These are phyloP conservation scores for Gomphus sp. DNA, from an alignment of 1,284 basidiomycete species.

Conservation along the genomic window DNA sequence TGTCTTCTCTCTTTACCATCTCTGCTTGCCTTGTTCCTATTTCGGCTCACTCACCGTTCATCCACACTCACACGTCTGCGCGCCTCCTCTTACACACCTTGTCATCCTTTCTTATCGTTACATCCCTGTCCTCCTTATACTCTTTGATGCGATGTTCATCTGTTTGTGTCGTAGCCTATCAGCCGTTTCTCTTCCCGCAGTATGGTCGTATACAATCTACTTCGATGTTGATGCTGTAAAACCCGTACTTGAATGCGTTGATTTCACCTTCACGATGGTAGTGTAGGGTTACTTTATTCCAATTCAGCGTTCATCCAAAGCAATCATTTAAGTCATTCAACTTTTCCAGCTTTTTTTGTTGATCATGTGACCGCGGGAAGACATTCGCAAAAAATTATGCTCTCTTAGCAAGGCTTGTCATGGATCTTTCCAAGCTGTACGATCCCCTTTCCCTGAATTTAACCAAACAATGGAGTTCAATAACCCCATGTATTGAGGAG, in stretches of 20 bases:
- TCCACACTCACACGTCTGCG: neutral
- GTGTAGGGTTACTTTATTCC: no score
- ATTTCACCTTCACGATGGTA: no score
- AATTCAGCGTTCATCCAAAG: no score
- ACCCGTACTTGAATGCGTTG: neutral
- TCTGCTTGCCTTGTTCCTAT: neutral
- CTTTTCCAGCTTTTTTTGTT: no score
- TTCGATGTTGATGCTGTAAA: conserved; percentile 3
- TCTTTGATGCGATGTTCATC: neutral
- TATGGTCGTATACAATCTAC: conserved; percentile 2
- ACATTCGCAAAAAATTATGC: neutral
- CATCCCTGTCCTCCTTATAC: neutral
- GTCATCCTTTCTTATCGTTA: neutral
- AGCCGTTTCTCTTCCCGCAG: conserved; percentile 1
- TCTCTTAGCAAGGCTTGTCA: neutral
- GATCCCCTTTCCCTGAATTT: conserved; percentile 47
- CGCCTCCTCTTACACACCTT: neutral
- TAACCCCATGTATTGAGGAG: conserved; percentile 34
- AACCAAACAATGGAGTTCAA: conserved; percentile 33
- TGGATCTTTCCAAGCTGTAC: neutral
- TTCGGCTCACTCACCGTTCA: neutral
- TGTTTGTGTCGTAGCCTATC: conserved; percentile 5
- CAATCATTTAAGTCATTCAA: no score
- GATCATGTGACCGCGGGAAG: neutral
- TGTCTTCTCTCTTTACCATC: neutral